These are phyloP conservation scores for Piloderma croceum DNA, from an alignment of 768 basidiomycete species.

Conservation along the genomic window DNA sequence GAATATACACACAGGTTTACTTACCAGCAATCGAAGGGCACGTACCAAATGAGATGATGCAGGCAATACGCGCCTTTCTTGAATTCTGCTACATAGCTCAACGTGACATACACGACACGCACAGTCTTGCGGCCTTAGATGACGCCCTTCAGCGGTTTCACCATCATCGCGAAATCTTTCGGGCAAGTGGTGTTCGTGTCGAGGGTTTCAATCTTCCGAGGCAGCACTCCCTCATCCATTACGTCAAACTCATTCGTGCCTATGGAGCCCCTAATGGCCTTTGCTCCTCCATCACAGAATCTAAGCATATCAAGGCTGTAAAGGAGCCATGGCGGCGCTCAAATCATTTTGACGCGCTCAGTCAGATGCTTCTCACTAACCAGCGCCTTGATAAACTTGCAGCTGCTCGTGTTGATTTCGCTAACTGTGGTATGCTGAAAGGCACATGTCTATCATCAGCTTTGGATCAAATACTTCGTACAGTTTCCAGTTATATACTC, in stretches of 20 bases:
- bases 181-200: slow-evolving; percentile 3
- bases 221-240: slow-evolving; percentile 31
- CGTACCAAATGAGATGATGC: slow-evolving; percentile 21
- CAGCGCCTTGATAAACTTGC: no score
- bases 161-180: slow-evolving; percentile 12
- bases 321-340: slow-evolving; percentile 28
- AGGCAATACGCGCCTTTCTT: no score
- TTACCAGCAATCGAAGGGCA: slow-evolving; percentile 24
- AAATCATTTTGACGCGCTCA: slow-evolving; percentile 20
- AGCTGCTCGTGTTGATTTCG: no score
- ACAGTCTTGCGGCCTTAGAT: slow-evolving; percentile 15
- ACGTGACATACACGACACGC: slow-evolving; percentile 9
- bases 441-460: slow-evolving; percentile 13
- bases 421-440: no score
- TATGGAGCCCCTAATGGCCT: slow-evolving; percentile 34
- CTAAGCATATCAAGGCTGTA: no score
- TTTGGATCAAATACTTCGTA: slow-evolving; percentile 8
- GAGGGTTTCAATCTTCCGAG: slow-evolving; percentile 21
- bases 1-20: slow-evolving; percentile 22
- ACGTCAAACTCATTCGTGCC: slow-evolving; percentile 13
- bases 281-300: no score
- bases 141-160: slow-evolving; percentile 15
- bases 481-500: slow-evolving; percentile 1
- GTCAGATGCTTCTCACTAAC: no score
- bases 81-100: slow-evolving; percentile 27